These are phyloP conservation scores for Sclerotinia spermophila DNA, from an alignment of 2,329 filamentous ascomycete species.

Conservation along the genomic window DNA sequence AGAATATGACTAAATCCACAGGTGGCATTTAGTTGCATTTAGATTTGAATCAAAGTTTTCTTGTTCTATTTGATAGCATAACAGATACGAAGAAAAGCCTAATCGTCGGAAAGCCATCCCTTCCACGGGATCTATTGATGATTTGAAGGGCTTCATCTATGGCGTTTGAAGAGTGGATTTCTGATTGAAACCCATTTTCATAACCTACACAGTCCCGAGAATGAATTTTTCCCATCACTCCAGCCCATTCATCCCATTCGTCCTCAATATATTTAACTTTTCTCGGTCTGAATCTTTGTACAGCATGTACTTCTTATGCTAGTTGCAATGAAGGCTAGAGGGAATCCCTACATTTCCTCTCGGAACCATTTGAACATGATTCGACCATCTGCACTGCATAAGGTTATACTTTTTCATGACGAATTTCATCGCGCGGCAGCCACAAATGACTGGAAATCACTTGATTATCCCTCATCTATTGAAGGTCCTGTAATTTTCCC, in stretches of 20 bases:
- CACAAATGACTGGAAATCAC: not conserved
- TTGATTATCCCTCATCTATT: not conserved
- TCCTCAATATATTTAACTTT: not conserved
- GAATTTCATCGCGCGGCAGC: not conserved
- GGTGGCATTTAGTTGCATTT: not conserved
- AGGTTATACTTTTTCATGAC: not conserved
- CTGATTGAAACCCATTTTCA: not conserved
- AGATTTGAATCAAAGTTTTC: not conserved
- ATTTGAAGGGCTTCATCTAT: not conserved
- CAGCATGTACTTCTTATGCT: not conserved
- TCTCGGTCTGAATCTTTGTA: not conserved
- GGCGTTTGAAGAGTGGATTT: not conserved
- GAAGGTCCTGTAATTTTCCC: not conserved
- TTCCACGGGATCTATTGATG: not conserved
- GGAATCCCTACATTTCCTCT: not conserved
- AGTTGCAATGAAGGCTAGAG: not conserved
- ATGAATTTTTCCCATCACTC: not conserved
- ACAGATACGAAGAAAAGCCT: slow-evolving; percentile 3
- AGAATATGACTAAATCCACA: not conserved
- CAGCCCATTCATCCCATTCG: not conserved
- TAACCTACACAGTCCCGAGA: not conserved
- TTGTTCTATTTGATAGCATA: not conserved
- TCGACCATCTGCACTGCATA: not conserved
- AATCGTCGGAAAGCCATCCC: not conserved
- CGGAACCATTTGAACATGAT: too few relatives aligned